Conservation (phyloP, 2,329 filamentous ascomycete species). For the Fusarium sp. region DNA sequence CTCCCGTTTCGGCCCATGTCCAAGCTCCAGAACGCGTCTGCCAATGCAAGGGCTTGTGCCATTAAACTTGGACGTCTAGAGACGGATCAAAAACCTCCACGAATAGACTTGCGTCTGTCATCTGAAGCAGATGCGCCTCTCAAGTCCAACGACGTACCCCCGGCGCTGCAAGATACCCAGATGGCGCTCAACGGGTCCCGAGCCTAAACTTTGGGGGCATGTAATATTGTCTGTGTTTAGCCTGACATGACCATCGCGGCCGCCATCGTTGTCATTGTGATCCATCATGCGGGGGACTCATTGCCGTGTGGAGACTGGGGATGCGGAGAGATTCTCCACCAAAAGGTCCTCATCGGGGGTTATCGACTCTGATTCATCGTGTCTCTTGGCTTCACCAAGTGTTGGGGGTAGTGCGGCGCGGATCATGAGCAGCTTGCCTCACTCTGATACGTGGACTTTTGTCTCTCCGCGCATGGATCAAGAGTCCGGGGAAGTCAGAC, state of each 20-base stretch:
- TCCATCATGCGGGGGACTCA: conserved; percentile 36
- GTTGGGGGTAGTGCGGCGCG: conserved; percentile 10
- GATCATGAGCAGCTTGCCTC: background rate
- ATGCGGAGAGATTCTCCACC: conserved; percentile 40
- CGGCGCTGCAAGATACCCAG: conserved; percentile 19
- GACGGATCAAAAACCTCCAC: conserved; percentile 37
- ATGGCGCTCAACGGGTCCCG: conserved; percentile 1
- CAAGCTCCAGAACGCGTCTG: conserved; percentile 5
- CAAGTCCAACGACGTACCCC: conserved; percentile 6
- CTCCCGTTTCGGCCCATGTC: background rate
- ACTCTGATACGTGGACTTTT: conserved; percentile 39
- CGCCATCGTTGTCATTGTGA: conserved; percentile 20
- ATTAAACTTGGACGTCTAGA: conserved; percentile 3
- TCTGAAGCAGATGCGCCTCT: conserved; percentile 16
- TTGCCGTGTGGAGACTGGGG: conserved; percentile 38
- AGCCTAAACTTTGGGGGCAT: conserved; percentile 31
- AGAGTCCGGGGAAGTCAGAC: conserved; percentile 10
- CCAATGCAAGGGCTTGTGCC: background rate
- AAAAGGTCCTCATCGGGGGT: conserved; percentile 20
- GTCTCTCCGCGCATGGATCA: conserved; percentile 27
- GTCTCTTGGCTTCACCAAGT: conserved; percentile 4
- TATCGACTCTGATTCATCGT: conserved; percentile 10
- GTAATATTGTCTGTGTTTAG: conserved; percentile 13
- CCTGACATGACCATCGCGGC: conserved; percentile 1
- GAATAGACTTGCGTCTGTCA: conserved; percentile 27